Base-by-base conservation (phyloP, 306 rosid genomes). In the Crotalaria pallida region DNA sequence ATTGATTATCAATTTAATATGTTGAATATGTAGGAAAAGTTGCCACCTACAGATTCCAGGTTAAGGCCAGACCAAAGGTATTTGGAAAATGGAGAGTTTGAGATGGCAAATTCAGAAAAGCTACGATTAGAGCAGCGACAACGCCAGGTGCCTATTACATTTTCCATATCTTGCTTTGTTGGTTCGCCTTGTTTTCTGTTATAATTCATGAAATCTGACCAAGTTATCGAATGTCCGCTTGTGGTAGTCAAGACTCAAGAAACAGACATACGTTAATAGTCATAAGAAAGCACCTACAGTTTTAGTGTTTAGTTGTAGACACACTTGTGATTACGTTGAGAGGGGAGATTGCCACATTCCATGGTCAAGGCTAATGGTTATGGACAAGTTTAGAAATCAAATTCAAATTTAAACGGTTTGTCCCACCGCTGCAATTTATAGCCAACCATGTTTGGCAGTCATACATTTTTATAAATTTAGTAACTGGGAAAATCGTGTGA, bases 31-130 rank as follows among this genome's bases (percentile, higher is more conserved):
- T 81, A 95, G 99, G 96, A 87, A 69, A 91, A 80, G 74, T 84
- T 95, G 80, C 99, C 99, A n/a, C 99, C 99, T 13, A 95, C 99
- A 64, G 99, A 95, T 84, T 95, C 99, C 72, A 95, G 99, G 84
- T 79, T 95, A 34, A 89, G 99, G 77, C 99, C 99, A 15, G 99
- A 95, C 82, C 99, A 95, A 71, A 84, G 99, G 80, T 89, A 86
- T 84, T 75, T 95, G 77, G 99, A 95, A 84, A 95, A 91, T 69
- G 99, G 99, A 73, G 96, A 89, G 81, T 95, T 87, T 64, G 99
- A 95, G 81, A 91, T 91, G 99, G 99, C 97, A 58, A 95, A 95
- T 77, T 76, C 84, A 6, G 99, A 95, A 69, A 95, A 95, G 82
- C 74, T 91, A 80, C 85, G 99, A 52, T 81, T 95, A 60, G 99